Conservation (phyloP, 148 eudicot genomes). For the Vaccinium darrowii region DNA sequence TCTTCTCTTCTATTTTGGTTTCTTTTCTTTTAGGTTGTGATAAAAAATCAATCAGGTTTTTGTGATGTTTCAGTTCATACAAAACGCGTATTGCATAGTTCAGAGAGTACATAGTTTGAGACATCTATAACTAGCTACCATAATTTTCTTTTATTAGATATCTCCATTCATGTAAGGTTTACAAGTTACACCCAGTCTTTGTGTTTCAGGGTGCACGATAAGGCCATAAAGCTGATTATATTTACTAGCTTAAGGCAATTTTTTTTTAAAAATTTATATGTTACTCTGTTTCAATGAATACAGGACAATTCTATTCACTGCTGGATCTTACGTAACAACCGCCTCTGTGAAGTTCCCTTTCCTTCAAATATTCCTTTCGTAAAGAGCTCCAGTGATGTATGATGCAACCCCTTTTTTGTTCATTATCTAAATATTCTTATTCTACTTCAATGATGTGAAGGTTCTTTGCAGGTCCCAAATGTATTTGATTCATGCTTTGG, state of each 20-base stretch:
- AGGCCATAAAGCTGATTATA: neutral
- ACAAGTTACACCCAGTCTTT: neutral
- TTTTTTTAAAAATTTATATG: neutral
- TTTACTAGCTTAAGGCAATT: neutral
- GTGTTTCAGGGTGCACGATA: neutral
- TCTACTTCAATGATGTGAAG: constrained; percentile 6
- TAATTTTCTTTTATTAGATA: neutral
- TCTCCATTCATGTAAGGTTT: constrained; percentile 5
- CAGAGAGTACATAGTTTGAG: neutral
- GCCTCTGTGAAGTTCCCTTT: constrained; percentile 53
- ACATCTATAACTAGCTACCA: neutral
- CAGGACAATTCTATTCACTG: constrained; percentile 74
- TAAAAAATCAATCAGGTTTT: neutral
- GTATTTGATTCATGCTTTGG: constrained; percentile 79
- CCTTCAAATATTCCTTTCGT: constrained; percentile 62
- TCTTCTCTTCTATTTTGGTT: neutral
- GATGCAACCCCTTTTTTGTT: constrained; percentile 12
- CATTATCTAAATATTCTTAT: neutral
- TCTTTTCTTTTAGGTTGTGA: neutral
- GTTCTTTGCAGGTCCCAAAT: constrained; percentile 61
- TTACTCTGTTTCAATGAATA: constrained; percentile 7
- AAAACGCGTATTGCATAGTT: neutral
- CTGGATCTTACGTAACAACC: constrained; percentile 61
- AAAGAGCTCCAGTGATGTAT: constrained; percentile 67
- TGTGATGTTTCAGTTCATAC: neutral